phyloP scores from a whole-genome alignment of 179 eudicot species.

The Silene noctiflora region DNA sequence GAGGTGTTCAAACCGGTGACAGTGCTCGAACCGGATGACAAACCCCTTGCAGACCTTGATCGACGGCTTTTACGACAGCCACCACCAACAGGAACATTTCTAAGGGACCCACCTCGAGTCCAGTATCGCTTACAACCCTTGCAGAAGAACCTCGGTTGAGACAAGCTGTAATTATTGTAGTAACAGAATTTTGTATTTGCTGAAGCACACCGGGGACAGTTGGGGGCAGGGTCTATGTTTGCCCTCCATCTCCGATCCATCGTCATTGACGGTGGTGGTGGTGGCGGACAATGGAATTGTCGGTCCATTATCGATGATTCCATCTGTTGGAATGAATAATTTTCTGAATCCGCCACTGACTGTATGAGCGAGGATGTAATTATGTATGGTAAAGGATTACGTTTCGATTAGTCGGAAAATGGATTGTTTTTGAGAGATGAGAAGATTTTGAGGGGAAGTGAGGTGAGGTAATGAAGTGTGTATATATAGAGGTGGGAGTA shows the following conservation, averaged over 20 bases:
- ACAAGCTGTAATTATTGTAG: slow-evolving; percentile 88
- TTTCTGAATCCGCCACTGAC: background rate
- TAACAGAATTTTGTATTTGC: slow-evolving; percentile 85
- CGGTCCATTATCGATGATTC: slow-evolving; percentile 22
- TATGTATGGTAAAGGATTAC: background rate
- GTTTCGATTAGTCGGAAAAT: background rate
- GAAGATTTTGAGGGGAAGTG: background rate
- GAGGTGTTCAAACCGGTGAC: slow-evolving; percentile 13
- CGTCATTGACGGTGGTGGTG: slow-evolving; percentile 37
- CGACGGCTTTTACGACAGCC: slow-evolving; percentile 83
- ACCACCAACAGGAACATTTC: slow-evolving; percentile 82
- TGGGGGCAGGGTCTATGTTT: slow-evolving; percentile 55
- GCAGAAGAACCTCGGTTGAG: slow-evolving; percentile 91
- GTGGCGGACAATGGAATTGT: slow-evolving; percentile 37
- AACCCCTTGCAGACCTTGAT: slow-evolving; percentile 36
- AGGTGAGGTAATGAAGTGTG: slow-evolving; percentile 21
- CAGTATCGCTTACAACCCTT: slow-evolving; percentile 83
- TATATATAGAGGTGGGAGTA: slow-evolving; percentile 13
- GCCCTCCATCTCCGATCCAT: slow-evolving; percentile 59
- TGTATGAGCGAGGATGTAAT: background rate
- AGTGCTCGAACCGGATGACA: background rate
- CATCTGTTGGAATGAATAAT: slow-evolving; percentile 19
- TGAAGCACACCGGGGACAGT: slow-evolving; percentile 91
- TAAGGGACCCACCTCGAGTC: slow-evolving; percentile 84
- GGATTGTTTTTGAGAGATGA: background rate